Base-by-base conservation (phyloP, 257 asterid species). In the Plantago elongata region DNA sequence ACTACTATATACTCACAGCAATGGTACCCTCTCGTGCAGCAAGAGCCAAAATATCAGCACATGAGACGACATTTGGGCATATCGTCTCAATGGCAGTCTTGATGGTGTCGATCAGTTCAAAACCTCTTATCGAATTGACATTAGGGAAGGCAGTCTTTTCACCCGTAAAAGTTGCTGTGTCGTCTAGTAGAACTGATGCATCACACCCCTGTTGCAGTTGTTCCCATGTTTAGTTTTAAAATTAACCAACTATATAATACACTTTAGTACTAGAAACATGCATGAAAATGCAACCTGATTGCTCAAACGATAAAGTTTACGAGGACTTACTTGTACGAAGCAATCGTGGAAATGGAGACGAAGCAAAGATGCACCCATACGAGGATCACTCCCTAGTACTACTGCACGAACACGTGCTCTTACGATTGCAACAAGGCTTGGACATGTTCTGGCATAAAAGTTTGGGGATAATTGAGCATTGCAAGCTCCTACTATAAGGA, bases 41-140 rank as follows among this genome's bases (percentile, higher is more conserved):
- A 27, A 88, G 79, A 15, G 92, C 43, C 43, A 88, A 54, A 45
- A 88, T 88, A 62, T 88, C 96, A 11, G 96, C 95, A 34, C 96
- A 88, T 9, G 96, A 88, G 15, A 88, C 96, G 46, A 74, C 55
- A 7, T 75, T 71, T 0, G 79, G 66, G 69, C 96, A 84, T 5
- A 72, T 34, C 0, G 11, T 15, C 75, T 88, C 96, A 5, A 85
- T 77, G 52, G 71, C 82, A 50, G 88, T 57, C 65, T 88, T 88
- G 66, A 85, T 85, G 60, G 38, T 70, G 78, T 88, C 92, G 55
- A 88, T 88, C 30, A 88, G 84, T 0, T 83, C 68, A 16, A 88
- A 73, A 13, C 96, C 95, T 78, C 96, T 81, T 56, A 88, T 9
- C 0, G 96, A 88, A 55, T 85, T 83, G 15, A 6, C 72, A 64